phyloP scores from a whole-genome alignment of 768 basidiomycete species.

The Porpolomopsis calyptriformis region DNA sequence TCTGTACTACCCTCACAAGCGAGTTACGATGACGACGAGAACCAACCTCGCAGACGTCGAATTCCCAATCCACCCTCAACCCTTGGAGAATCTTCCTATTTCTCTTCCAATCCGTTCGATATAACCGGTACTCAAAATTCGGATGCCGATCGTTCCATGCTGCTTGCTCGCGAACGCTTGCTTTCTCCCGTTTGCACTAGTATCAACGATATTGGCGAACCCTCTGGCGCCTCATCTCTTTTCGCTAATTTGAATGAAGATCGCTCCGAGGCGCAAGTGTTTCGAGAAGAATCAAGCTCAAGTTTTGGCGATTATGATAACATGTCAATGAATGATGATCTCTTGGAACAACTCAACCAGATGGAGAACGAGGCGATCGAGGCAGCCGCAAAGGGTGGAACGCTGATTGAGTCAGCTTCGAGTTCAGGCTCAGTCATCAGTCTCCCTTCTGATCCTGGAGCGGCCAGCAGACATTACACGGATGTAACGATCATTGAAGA shows the following conservation, averaged over 20 bases:
- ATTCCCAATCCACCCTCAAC: conserved; percentile 11
- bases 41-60: conserved; percentile 18
- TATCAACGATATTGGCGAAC: not conserved
- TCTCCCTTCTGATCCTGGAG: too few relatives aligned
- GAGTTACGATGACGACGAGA: conserved; percentile 18
- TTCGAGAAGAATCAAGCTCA: conserved; percentile 12
- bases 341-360: conserved; percentile 30
- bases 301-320: conserved; percentile 27
- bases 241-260: too few relatives aligned
- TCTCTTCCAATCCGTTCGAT: not conserved
- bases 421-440: not conserved
- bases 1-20: conserved; percentile 13
- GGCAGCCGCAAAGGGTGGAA: not conserved
- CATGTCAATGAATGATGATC: conserved; percentile 26
- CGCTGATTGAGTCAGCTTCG: not conserved
- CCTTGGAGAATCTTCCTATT: conserved; percentile 5
- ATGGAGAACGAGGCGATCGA: conserved; percentile 21
- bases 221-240: too few relatives aligned
- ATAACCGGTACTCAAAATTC: not conserved
- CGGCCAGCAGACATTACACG: conserved; percentile 8
- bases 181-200: not conserved
- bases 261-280: not conserved
- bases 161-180: conserved; percentile 1
- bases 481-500: not conserved
- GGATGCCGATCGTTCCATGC: not conserved